These are phyloP conservation scores for Aristolochia contorta DNA, from an alignment of 164 flowering plant genomes.

Conservation along the genomic window DNA sequence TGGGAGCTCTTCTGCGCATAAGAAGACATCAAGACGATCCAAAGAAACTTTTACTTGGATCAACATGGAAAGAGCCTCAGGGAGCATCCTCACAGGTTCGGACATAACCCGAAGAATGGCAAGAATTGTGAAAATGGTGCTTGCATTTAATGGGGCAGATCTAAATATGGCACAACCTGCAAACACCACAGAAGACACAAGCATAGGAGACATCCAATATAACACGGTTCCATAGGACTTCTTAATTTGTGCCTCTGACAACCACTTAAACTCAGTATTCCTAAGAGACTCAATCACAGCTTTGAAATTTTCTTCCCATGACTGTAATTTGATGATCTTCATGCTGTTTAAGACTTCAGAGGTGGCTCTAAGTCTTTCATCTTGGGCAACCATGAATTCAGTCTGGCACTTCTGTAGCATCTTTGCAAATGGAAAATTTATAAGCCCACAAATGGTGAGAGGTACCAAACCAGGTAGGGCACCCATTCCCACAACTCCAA, in stretches of 20 bases:
- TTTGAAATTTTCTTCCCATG: conserved; percentile 87
- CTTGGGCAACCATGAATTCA: conserved; percentile 57
- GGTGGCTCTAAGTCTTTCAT: conserved; percentile 55
- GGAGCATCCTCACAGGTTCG: conserved; percentile 68
- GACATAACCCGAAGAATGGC: conserved; percentile 51
- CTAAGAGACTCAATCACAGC: conserved; percentile 38
- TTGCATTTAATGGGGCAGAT: conserved; percentile 54
- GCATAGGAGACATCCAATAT: conserved; percentile 77
- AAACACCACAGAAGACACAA: conserved; percentile 62
- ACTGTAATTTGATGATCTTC: conserved; percentile 78
- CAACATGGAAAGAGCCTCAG: conserved; percentile 50
- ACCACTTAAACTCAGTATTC: conserved; percentile 53
- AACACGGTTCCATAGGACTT: conserved; percentile 34
- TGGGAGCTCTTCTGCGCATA: conserved; percentile 62
- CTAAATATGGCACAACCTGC: conserved; percentile 39
- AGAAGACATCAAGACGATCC: conserved; percentile 46
- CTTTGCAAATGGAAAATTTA: conserved; percentile 70
- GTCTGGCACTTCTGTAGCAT: conserved; percentile 42
- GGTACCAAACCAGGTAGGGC: conserved; percentile 59
- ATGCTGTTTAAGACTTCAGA: conserved; percentile 78
- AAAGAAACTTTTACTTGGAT: conserved; percentile 75
- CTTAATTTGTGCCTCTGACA: conserved; percentile 32
- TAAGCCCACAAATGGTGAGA: conserved; percentile 41
- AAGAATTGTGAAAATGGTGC: conserved; percentile 68
- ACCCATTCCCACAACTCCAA: conserved; percentile 49